Percentiles rank a stretch among this genome's conserved stretches.
Evolutionary conservation across 2,329 filamentous ascomycete species (phyloP).

Genomic region (Raffaelea deltoideospora): DNA sequence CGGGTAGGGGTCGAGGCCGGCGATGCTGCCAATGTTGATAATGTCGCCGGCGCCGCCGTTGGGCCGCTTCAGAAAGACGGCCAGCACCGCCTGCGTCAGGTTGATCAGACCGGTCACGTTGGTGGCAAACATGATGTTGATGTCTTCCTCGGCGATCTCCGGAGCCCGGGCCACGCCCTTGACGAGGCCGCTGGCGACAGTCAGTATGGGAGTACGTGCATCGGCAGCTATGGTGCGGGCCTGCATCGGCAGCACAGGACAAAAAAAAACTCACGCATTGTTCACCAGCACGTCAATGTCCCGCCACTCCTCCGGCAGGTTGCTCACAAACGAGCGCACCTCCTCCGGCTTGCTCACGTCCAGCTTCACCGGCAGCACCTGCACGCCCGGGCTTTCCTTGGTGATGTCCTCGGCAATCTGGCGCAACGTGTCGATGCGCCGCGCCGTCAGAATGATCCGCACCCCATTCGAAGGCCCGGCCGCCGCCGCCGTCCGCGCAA

Average conservation of each 20-base stretch:
- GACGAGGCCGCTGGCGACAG: constrained; percentile 61
- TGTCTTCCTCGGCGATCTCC: constrained; percentile 67
- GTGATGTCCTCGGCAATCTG: constrained; percentile 63
- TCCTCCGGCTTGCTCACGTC: constrained; percentile 74
- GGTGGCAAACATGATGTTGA: constrained; percentile 76
- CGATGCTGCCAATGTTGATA: constrained; percentile 86
- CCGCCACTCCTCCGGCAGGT: constrained; percentile 66
- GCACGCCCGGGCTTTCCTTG: constrained; percentile 68
- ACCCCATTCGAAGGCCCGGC: constrained; percentile 42
- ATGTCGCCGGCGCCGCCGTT: constrained; percentile 77
- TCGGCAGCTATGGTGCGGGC: too few relatives aligned
- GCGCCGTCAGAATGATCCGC: constrained; percentile 77
- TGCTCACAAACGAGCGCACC: constrained; percentile 55
- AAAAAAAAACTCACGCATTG: constrained; percentile 57
- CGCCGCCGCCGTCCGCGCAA: constrained; percentile 69
- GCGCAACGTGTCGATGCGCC: constrained; percentile 63
- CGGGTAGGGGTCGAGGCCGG: constrained; percentile 73
- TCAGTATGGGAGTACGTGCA: too few relatives aligned
- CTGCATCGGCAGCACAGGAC: not conserved
- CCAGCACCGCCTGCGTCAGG: constrained; percentile 84
- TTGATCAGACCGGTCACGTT: constrained; percentile 93
- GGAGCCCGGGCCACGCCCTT: constrained; percentile 78
- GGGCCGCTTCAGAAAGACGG: constrained; percentile 62
- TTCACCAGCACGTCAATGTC: constrained; percentile 85
- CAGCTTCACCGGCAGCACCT: constrained; percentile 68